phyloP scores from a whole-genome alignment of 257 asterid species.

The Solanum chmielewskii region DNA sequence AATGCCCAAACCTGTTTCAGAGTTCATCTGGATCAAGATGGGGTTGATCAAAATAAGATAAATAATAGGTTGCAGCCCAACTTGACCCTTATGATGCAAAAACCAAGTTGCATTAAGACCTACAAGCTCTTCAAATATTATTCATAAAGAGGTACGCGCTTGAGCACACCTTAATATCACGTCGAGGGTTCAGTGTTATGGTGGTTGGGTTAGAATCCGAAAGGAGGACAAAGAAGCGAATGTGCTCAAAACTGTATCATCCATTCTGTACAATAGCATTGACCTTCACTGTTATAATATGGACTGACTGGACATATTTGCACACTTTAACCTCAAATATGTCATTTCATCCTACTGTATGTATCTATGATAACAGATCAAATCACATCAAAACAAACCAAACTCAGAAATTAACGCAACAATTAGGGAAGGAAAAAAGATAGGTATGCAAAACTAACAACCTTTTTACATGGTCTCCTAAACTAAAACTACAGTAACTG shows the following conservation, averaged over 20 bases:
- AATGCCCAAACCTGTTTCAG: background rate
- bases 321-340: background rate
- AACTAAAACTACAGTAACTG: background rate
- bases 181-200: too few relatives aligned
- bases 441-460: background rate
- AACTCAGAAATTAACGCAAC: background rate
- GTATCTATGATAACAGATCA: background rate
- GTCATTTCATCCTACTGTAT: background rate
- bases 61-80: background rate
- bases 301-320: background rate
- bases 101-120: background rate
- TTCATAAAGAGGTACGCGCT: background rate
- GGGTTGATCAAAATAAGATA: background rate
- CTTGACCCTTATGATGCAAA: background rate
- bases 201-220: background rate
- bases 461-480: background rate
- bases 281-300: background rate
- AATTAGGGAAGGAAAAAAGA: background rate
- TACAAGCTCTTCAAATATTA: background rate
- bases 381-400: background rate
- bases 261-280: background rate
- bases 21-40: background rate
- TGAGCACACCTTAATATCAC: background rate
- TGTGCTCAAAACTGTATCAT: background rate
- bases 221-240: background rate